Evolutionary conservation across 257 asterid genomes (phyloP).

Genomic region (Gardenia jasminoides): DNA sequence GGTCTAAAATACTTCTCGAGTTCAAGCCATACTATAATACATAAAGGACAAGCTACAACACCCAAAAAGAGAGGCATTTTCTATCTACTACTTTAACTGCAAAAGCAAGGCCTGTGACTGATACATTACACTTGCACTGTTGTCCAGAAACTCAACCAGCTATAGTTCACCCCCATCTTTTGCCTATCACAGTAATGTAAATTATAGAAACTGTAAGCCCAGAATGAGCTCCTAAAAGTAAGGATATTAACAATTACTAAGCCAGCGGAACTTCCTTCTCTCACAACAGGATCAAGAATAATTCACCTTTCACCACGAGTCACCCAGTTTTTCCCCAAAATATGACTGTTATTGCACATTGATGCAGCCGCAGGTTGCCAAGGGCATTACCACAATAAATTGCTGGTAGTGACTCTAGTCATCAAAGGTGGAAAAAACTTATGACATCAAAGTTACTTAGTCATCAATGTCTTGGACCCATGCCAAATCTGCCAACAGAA

Average conservation of each 20-base stretch:
- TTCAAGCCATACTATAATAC: no score
- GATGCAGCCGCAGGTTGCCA: background rate
- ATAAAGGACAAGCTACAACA: no score
- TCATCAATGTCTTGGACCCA: constrained; percentile 43
- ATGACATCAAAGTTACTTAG: constrained; percentile 4
- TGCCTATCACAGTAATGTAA: background rate
- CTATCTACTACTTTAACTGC: background rate
- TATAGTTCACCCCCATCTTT: background rate
- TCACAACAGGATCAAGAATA: background rate
- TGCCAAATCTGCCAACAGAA: constrained; percentile 38
- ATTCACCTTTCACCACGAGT: background rate
- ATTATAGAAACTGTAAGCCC: background rate
- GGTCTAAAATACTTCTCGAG: no score
- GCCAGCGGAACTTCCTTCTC: background rate
- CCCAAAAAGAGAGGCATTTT: no score
- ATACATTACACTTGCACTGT: background rate
- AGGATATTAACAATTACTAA: background rate
- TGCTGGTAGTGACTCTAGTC: background rate
- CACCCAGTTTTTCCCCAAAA: background rate
- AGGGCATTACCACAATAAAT: background rate
- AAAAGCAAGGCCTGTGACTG: background rate
- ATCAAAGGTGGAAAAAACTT: background rate
- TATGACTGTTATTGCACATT: background rate
- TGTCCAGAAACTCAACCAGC: background rate
- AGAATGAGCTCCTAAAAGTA: constrained; percentile 10